These are phyloP conservation scores for Pyrenopolyporus hunteri DNA, from an alignment of 495 filamentous ascomycete species.

Conservation along the genomic window DNA sequence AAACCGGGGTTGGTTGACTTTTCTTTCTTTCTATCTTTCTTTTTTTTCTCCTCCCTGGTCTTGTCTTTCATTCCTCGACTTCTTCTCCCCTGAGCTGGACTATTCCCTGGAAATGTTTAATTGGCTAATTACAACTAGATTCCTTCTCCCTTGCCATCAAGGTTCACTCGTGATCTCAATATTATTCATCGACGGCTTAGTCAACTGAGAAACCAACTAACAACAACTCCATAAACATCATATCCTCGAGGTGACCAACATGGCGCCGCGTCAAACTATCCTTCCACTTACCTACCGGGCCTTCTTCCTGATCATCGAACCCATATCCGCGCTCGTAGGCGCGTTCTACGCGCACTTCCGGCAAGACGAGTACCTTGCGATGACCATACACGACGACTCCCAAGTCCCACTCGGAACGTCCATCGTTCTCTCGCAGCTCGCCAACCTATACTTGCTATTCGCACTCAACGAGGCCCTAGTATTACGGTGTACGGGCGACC, in stretches of 20 bases:
- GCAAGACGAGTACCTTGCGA: conserved; percentile 62
- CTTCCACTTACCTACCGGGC: conserved; percentile 60
- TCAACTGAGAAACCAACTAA: too few species aligned
- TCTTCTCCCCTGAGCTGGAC: too few species aligned
- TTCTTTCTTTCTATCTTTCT: background rate
- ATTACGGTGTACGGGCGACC: conserved; percentile 64
- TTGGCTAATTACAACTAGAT: background rate
- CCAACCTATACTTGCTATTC: conserved; percentile 70
- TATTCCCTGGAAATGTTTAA: background rate
- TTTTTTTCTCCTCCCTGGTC: too few species aligned
- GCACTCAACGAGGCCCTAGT: conserved; percentile 73
- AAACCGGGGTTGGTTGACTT: background rate
- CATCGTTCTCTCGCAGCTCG: conserved; percentile 66
- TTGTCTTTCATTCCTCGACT: too few species aligned
- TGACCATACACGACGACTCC: conserved; percentile 60
- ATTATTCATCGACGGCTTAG: background rate
- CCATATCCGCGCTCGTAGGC: conserved; percentile 66
- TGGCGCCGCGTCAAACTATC: conserved; percentile 39
- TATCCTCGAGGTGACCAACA: conserved; percentile 19
- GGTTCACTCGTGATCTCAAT: background rate
- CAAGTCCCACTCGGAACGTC: conserved; percentile 52
- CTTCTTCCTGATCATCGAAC: conserved; percentile 73
- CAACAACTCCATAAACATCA: background rate
- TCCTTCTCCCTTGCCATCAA: background rate
- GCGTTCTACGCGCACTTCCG: conserved; percentile 66